A percentile compares a stretch with the other conserved stretches of the same genome.
Conservation (phyloP, 2,329 filamentous ascomycete genomes). For the Cryphonectria radicalis region DNA sequence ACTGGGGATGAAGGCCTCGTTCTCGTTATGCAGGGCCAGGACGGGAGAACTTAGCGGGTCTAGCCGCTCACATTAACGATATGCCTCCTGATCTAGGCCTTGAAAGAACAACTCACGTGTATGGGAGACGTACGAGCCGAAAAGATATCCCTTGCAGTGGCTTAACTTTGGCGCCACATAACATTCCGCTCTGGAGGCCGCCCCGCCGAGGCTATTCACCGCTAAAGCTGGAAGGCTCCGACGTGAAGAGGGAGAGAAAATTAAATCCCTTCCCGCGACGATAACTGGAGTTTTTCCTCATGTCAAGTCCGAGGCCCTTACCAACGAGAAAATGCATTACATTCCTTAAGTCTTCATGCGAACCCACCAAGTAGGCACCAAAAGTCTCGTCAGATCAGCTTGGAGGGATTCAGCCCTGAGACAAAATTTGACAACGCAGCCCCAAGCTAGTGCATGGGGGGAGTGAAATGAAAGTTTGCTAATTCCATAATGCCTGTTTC, state of each 20-base stretch:
- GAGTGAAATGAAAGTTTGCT: not conserved
- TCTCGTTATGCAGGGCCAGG: not conserved
- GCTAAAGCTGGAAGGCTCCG: not conserved
- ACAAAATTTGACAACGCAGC: not conserved
- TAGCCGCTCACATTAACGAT: not conserved
- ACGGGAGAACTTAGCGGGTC: not conserved
- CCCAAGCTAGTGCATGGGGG: not conserved
- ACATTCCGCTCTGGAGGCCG: not conserved
- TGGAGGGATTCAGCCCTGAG: not conserved
- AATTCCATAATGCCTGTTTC: not conserved
- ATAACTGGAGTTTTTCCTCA: not conserved
- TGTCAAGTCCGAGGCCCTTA: not conserved
- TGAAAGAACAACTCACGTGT: not conserved
- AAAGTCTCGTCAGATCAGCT: not conserved
- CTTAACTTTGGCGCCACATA: not conserved
- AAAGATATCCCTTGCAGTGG: not conserved
- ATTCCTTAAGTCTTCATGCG: not conserved
- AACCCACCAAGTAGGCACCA: not conserved
- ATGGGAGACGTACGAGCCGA: not conserved
- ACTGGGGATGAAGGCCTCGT: not conserved
- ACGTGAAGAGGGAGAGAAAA: not conserved
- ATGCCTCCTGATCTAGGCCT: not conserved
- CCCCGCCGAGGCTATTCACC: not conserved
- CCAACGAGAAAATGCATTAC: not conserved
- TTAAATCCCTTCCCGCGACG: not conserved